Conservation (phyloP, 352 stramenopile species). For the Phytopythium cucurbitacearum region DNA sequence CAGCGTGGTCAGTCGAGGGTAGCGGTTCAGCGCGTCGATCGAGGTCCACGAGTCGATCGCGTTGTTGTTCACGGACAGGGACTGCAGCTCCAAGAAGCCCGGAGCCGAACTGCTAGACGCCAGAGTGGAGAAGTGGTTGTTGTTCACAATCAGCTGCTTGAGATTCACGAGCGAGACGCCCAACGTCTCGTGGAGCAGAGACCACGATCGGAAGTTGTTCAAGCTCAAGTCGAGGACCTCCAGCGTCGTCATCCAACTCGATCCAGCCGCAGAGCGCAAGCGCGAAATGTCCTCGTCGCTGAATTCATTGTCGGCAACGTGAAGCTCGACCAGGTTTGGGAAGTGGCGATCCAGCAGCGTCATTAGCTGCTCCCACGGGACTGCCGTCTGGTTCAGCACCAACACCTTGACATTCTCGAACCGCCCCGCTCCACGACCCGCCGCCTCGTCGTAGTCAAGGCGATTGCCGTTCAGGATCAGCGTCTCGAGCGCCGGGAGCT, state of each 20-base stretch:
- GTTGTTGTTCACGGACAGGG: conserved; percentile 64
- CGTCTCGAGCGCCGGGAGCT: conserved; percentile 62
- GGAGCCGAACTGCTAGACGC: conserved; percentile 6
- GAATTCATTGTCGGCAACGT: conserved; percentile 56
- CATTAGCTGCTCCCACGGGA: conserved; percentile 29
- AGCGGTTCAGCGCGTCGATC: conserved; percentile 69
- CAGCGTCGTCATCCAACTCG: conserved; percentile 28
- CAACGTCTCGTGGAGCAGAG: conserved; percentile 26
- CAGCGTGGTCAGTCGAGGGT: conserved; percentile 46
- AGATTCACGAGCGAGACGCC: conserved; percentile 35
- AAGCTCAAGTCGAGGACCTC: conserved; percentile 60
- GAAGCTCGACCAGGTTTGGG: conserved; percentile 45
- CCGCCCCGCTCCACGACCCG: too few species aligned
- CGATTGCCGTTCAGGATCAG: conserved; percentile 73
- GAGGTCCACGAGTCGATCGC: conserved; percentile 65
- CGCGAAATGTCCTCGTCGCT: conserved; percentile 32
- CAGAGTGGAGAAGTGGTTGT: conserved; percentile 53
- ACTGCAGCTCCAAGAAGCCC: conserved; percentile 43
- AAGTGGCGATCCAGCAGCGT: conserved; percentile 47
- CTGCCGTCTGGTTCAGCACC: conserved; percentile 65
- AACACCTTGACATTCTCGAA: conserved; percentile 55
- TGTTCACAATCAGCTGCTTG: conserved; percentile 59
- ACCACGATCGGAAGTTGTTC: conserved; percentile 55
- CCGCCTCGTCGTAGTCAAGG: conserved; percentile 19
- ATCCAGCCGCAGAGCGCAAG: conserved; percentile 1